These are phyloP conservation scores for Phaeolepiota aurea DNA, from an alignment of 768 basidiomycete species.

Conservation along the genomic window DNA sequence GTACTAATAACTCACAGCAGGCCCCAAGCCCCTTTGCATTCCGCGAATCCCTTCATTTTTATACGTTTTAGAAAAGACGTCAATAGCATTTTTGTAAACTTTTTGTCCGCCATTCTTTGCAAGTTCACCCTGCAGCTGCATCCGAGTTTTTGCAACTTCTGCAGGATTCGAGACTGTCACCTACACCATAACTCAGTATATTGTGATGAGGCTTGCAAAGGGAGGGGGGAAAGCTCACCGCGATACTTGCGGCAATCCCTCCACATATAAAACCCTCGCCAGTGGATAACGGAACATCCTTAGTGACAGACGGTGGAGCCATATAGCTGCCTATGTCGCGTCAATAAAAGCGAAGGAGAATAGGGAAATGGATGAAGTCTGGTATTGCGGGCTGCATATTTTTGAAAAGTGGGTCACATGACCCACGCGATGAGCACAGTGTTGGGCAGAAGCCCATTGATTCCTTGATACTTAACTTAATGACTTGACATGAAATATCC, in stretches of 20 bases:
- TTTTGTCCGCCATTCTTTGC: conserved; percentile 61
- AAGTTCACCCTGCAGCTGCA: conserved; percentile 95
- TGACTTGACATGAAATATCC: conserved; percentile 20
- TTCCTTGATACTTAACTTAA: not conserved
- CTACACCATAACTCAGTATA: conserved; percentile 34
- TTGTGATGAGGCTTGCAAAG: no score
- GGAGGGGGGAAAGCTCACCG: no score
- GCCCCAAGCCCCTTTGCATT: conserved; percentile 84
- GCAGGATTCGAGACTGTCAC: conserved; percentile 76
- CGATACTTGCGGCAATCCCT: conserved; percentile 85
- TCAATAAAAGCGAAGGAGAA: no score
- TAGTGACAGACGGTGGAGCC: conserved; percentile 2
- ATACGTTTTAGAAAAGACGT: conserved; percentile 84
- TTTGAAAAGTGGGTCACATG: no score
- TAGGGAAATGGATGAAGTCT: no score
- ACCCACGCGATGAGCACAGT: no score
- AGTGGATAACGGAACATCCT: conserved; percentile 42
- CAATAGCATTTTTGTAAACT: conserved; percentile 85
- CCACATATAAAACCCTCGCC: conserved; percentile 83
- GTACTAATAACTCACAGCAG: conserved; percentile 60
- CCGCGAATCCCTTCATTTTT: conserved; percentile 84
- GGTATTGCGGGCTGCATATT: no score
- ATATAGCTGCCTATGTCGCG: not conserved
- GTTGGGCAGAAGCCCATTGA: no score
- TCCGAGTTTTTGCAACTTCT: conserved; percentile 87